phyloP scores from a whole-genome alignment of 495 filamentous ascomycete species.

The Xylaria palmicola region DNA sequence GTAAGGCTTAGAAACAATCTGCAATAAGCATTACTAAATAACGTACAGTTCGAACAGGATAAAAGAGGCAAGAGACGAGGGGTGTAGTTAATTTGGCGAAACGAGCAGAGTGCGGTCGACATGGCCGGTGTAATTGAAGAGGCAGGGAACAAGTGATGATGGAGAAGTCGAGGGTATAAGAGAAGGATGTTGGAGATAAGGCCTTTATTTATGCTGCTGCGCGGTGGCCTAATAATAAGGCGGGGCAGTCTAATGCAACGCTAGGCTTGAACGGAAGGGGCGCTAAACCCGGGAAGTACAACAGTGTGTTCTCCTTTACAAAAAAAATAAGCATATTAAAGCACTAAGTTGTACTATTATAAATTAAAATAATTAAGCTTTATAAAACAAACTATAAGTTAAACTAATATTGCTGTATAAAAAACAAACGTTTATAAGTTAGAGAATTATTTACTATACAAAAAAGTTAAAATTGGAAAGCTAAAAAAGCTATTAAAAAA shows the following conservation, averaged over 20 bases:
- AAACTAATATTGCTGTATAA: too few relatives aligned
- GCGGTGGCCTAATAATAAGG: not conserved
- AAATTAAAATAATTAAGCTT: too few relatives aligned
- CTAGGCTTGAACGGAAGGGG: slow-evolving; percentile 14
- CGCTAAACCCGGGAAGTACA: slow-evolving; percentile 15
- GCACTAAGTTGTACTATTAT: too few relatives aligned
- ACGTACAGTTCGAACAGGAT: not conserved
- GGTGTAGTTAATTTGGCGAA: slow-evolving; percentile 10
- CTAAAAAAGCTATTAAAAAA: too few relatives aligned
- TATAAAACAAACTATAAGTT: too few relatives aligned
- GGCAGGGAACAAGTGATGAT: slow-evolving; percentile 13
- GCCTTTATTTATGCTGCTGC: slow-evolving; percentile 18
- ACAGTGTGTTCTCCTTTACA: slow-evolving; percentile 18
- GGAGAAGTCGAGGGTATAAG: slow-evolving; percentile 21
- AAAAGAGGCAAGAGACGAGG: not conserved
- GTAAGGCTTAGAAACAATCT: slow-evolving; percentile 17
- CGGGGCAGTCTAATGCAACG: slow-evolving; percentile 1
- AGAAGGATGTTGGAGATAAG: slow-evolving; percentile 17
- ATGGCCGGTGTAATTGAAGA: slow-evolving; percentile 11
- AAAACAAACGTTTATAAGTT: too few relatives aligned
- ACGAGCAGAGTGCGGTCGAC: slow-evolving; percentile 10
- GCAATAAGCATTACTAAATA: not conserved
- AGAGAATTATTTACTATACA: too few relatives aligned
- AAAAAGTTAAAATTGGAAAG: too few relatives aligned
- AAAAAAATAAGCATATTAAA: slow-evolving; percentile 5